Evolutionary conservation across 2,329 filamentous ascomycete species (phyloP).

Genomic region (Xylaria sp.): DNA sequence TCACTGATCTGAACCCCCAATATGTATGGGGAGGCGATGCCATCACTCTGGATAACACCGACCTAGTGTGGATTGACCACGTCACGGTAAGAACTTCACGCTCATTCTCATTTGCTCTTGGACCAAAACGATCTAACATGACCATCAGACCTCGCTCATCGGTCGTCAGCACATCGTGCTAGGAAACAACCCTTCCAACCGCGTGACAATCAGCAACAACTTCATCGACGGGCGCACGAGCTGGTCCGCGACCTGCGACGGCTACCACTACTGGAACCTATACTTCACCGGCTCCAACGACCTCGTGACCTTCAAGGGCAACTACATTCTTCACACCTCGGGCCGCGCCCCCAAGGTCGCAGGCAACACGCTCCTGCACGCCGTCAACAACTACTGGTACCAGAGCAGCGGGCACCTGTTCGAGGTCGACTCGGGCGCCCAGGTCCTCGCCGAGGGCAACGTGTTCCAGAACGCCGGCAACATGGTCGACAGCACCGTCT

Average conservation of each 20-base stretch:
- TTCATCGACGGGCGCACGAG: slow-evolving; percentile 51
- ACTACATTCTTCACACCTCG: slow-evolving; percentile 52
- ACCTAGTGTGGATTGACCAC: slow-evolving; percentile 42
- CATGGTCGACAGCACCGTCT: slow-evolving; percentile 22
- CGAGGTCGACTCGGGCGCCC: slow-evolving; percentile 46
- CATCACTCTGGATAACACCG: slow-evolving; percentile 56
- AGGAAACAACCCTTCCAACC: slow-evolving; percentile 42
- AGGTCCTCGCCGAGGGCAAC: slow-evolving; percentile 57
- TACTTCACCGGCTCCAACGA: slow-evolving; percentile 49
- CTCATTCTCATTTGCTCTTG: neutral
- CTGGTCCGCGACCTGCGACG: slow-evolving; percentile 51
- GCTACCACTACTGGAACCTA: slow-evolving; percentile 54
- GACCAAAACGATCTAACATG: neutral
- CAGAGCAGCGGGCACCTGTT: slow-evolving; percentile 52
- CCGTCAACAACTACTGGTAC: slow-evolving; percentile 51
- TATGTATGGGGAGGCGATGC: slow-evolving; percentile 67
- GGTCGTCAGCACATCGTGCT: slow-evolving; percentile 52
- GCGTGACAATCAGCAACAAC: slow-evolving; percentile 53
- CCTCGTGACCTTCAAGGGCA: slow-evolving; percentile 49
- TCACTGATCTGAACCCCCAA: slow-evolving; percentile 61
- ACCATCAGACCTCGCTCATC: slow-evolving; percentile 43
- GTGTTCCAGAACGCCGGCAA: slow-evolving; percentile 48
- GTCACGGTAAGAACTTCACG: slow-evolving; percentile 26
- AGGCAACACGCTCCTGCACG: slow-evolving; percentile 44
- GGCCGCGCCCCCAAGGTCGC: slow-evolving; percentile 52